Percentiles rank a stretch among this genome's conserved stretches.
Evolutionary conservation across 2,329 filamentous ascomycete genomes (phyloP).

Genomic region (Clarireedia homoeocarpa): DNA sequence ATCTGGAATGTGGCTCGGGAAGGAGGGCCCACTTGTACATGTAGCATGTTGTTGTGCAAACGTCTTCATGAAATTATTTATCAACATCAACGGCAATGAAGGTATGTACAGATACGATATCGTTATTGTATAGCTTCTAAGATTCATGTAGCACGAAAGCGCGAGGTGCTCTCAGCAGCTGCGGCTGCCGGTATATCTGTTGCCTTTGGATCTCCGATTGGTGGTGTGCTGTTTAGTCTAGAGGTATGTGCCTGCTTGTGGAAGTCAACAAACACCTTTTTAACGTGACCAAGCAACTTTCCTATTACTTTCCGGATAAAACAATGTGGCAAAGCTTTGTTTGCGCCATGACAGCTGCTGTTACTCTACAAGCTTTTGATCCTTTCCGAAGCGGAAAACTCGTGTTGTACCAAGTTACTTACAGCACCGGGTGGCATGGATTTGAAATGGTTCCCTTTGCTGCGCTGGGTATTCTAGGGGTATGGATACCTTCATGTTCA

Average conservation of each 20-base stretch:
- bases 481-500: slow-evolving; percentile 29
- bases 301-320: slow-evolving; percentile 97
- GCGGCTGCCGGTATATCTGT: slow-evolving; percentile 58
- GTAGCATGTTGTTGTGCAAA: slow-evolving; percentile 96
- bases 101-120: slow-evolving; percentile 39
- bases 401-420: slow-evolving; percentile 91
- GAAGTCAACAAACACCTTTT: slow-evolving; percentile 1
- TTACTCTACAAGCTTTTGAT: slow-evolving; percentile 85
- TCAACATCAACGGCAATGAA: slow-evolving; percentile 77
- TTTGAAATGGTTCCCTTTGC: slow-evolving; percentile 90
- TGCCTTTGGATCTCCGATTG: slow-evolving; percentile 63
- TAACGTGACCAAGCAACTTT: slow-evolving; percentile 59
- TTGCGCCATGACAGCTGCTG: slow-evolving; percentile 96
- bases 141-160: slow-evolving; percentile 62
- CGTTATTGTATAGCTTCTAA: not conserved
- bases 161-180: slow-evolving; percentile 86
- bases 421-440: slow-evolving; percentile 84
- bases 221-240: slow-evolving; percentile 90
- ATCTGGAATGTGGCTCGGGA: slow-evolving; percentile 93
- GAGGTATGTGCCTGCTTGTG: slow-evolving; percentile 45
- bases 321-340: slow-evolving; percentile 99
- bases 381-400: slow-evolving; percentile 94
- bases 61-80: slow-evolving; percentile 83
- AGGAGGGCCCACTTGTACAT: slow-evolving; percentile 91
- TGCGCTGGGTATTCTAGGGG: slow-evolving; percentile 75